phyloP scores from a whole-genome alignment of 179 eudicot genomes.

The Drosera spatulata region DNA sequence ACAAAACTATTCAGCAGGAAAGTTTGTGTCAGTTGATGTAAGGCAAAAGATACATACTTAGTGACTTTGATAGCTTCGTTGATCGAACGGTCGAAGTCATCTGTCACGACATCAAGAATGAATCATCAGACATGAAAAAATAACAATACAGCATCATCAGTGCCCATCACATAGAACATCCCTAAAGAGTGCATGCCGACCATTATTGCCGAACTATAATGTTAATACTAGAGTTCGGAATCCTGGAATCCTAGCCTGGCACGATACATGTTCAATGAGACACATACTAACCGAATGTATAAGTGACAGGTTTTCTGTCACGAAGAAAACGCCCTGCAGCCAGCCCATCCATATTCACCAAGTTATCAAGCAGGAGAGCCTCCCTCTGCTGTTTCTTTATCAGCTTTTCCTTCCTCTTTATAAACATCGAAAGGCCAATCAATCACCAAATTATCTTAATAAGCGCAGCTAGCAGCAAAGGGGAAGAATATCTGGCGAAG shows the following conservation, averaged over 20 bases:
- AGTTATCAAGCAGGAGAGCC: conserved; percentile 80
- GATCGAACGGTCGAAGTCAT: conserved; percentile 76
- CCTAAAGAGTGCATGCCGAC: too few relatives aligned
- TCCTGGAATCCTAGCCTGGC: too few relatives aligned
- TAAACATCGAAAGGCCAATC: neutral
- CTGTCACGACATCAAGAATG: conserved; percentile 28
- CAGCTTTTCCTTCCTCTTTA: conserved; percentile 73
- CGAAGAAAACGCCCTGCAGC: conserved; percentile 85
- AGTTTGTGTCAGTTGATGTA: neutral
- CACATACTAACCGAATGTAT: conserved; percentile 70
- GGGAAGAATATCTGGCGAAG: too few relatives aligned
- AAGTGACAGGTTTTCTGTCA: conserved; percentile 86
- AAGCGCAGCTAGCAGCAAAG: too few relatives aligned
- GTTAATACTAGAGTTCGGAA: too few relatives aligned
- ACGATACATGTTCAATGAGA: too few relatives aligned
- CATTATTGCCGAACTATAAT: too few relatives aligned
- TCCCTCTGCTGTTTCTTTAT: conserved; percentile 86
- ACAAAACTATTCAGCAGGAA: neutral
- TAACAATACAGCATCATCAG: neutral
- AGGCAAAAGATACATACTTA: conserved; percentile 40
- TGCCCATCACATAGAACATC: too few relatives aligned
- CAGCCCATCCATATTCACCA: conserved; percentile 60
- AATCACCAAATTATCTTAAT: neutral
- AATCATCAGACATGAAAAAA: neutral
- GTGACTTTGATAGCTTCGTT: conserved; percentile 87